Base-by-base conservation (phyloP, 805 yeast genomes). In the Lipomyces orientalis region DNA sequence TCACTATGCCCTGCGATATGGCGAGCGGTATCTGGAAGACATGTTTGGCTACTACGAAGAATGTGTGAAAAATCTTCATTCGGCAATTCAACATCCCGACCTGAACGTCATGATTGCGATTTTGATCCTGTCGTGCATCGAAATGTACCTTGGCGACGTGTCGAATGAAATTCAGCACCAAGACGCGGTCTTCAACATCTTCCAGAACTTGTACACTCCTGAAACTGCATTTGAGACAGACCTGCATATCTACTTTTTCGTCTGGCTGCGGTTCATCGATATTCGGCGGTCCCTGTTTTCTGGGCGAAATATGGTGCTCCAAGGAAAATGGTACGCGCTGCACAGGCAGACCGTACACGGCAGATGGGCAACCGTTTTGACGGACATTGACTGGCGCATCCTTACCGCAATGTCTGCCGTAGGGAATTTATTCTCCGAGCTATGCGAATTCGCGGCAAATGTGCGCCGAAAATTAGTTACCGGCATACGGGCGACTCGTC, bases 1-100 rank as follows among this genome's bases (percentile, higher is more conserved):
- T 16, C 86, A 84, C 69, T 75, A 82, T 64, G 68, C 83, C 56
- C 79, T 82, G 62, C 80, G 87, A 71, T 87, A 85, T 65, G 87
- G 87, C 7, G 87, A 84, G 70, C 77, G 87, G 65, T 84, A 77
- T 70, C 83, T 81, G 3, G 65, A 58, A 35, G 80, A 82, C 16
- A 65, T 68, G 69, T 68, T 68, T 57, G 57, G 61, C 51, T 65
- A 62, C 57, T 68, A 68, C 58, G 71, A 68, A 33, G 52, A 57
- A 51, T 65, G 64, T 22, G 37, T 68, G 19, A 37, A 14, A 10
- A 46, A 35, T 43, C 65, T 68, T 9, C 66, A 35, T 19, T 12
- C 60, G 12, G 71, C 62, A 2, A 43, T 68, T 22, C 55, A 56
- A 9, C 22, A 43, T 10, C 69, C 71, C 10, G 60, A 60, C 35